These are phyloP conservation scores for Curvularia lunata DNA, from an alignment of 2,329 filamentous ascomycete species.

Conservation along the genomic window DNA sequence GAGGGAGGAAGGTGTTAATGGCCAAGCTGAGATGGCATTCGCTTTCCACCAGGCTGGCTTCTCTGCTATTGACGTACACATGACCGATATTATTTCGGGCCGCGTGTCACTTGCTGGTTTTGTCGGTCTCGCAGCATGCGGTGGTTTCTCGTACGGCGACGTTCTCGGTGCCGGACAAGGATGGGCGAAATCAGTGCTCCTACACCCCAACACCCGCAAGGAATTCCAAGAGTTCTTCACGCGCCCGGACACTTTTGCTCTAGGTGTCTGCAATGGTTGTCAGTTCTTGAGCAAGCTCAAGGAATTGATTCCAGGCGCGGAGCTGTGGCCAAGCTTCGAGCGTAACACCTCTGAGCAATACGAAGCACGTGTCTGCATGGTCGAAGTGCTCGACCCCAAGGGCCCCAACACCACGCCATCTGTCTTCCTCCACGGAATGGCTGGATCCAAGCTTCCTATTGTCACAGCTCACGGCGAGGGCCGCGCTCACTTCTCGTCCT, in stretches of 20 bases:
- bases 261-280: conserved; percentile 97
- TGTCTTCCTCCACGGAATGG: conserved; percentile 93
- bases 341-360: conserved; percentile 87
- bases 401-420: conserved; percentile 55
- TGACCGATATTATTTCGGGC: conserved; percentile 85
- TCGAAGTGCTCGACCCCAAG: conserved; percentile 70
- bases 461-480: conserved; percentile 92
- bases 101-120: conserved; percentile 82
- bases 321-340: conserved; percentile 84
- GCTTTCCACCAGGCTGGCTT: conserved; percentile 92
- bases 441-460: conserved; percentile 80
- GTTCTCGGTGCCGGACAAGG: conserved; percentile 93
- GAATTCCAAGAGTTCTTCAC: conserved; percentile 88
- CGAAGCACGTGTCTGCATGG: conserved; percentile 87
- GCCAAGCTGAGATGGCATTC: conserved; percentile 97
- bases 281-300: conserved; percentile 89
- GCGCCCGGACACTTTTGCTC: conserved; percentile 84
- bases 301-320: conserved; percentile 82
- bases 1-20: conserved; percentile 93
- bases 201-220: conserved; percentile 75
- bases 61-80: conserved; percentile 90
- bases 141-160: conserved; percentile 94
- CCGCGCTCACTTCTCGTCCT: conserved; percentile 64
- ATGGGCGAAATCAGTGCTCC: conserved; percentile 91
- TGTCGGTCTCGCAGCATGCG: conserved; percentile 88